Conservation (phyloP, 2,329 filamentous ascomycete genomes). For the Didymella lethalis region DNA sequence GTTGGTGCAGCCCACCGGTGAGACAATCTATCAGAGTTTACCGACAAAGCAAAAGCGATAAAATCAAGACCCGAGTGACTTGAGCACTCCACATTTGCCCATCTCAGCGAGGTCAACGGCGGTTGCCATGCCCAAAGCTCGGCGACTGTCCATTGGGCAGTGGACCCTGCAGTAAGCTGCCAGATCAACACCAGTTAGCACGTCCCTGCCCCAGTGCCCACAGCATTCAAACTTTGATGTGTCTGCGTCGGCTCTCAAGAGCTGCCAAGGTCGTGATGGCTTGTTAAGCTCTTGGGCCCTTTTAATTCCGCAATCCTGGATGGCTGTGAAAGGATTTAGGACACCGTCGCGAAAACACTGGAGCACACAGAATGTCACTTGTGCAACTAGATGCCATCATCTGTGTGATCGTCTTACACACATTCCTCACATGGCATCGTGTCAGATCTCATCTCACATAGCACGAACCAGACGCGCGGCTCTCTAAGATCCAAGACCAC, state of each 20-base stretch:
- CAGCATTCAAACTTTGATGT: conserved; percentile 7
- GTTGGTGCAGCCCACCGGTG: conserved; percentile 5
- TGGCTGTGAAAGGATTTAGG: conserved; percentile 8
- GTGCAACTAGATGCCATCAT: conserved; percentile 28
- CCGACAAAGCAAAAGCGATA: conserved; percentile 2
- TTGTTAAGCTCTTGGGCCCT: conserved; percentile 18
- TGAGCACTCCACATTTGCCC: conserved; percentile 7
- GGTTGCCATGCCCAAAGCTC: conserved; percentile 13
- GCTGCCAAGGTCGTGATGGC: conserved; percentile 10
- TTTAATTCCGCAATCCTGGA: conserved; percentile 20
- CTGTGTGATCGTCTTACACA: conserved; percentile 34
- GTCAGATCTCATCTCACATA: conserved; percentile 23
- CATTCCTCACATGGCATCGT: conserved; percentile 30
- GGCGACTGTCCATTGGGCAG: conserved; percentile 17
- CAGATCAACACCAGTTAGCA: conserved; percentile 13
- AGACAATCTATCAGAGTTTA: neutral
- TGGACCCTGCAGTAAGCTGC: conserved; percentile 20
- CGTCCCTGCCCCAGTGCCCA: conserved; percentile 17
- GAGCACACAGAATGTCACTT: conserved; percentile 23
- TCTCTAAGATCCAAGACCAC: conserved; percentile 24
- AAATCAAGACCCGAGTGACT: neutral
- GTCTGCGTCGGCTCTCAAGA: conserved; percentile 4
- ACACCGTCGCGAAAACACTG: conserved; percentile 17
- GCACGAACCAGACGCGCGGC: conserved; percentile 34
- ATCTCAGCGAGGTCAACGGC: conserved; percentile 6